Percentiles rank a stretch among this genome's conserved stretches.
These are phyloP conservation scores for Thoreauomyces humboldtii DNA, from an alignment of 192 early-diverging fungal species.

Conservation along the genomic window DNA sequence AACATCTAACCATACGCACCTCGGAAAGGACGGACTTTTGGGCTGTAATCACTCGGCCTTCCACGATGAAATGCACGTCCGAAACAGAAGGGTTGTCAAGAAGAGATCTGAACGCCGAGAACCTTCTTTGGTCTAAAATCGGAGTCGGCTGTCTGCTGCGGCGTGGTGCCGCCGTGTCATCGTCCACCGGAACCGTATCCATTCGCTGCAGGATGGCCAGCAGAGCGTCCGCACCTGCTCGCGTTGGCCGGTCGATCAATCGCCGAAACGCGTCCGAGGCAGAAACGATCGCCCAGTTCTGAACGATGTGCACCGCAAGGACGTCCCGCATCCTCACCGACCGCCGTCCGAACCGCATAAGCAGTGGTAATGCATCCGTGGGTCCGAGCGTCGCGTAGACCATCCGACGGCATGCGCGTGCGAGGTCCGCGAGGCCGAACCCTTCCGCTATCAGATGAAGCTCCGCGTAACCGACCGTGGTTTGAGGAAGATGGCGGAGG, in stretches of 20 bases:
- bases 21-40: conserved; percentile 31
- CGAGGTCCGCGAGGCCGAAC: not conserved
- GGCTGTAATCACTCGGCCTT: conserved; percentile 20
- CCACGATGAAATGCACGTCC: conserved; percentile 31
- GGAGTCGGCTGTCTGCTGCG: no score
- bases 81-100: conserved; percentile 22
- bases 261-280: not conserved
- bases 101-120: conserved; percentile 20
- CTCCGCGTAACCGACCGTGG: not conserved
- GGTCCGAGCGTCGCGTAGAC: not conserved
- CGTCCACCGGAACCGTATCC: not conserved
- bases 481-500: not conserved
- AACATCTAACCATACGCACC: no score
- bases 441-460: conserved; percentile 16
- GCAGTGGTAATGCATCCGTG: not conserved
- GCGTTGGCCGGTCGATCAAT: not conserved
- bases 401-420: not conserved
- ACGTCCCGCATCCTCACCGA: not conserved
- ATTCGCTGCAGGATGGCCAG: not conserved
- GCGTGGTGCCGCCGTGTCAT: not conserved
- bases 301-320: not conserved
- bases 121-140: conserved; percentile 1
- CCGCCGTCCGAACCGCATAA: not conserved
- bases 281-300: not conserved
- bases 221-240: not conserved